Evolutionary conservation across 169 alveolate species (phyloP).

Genomic region (Eimeria acervulina): DNA sequence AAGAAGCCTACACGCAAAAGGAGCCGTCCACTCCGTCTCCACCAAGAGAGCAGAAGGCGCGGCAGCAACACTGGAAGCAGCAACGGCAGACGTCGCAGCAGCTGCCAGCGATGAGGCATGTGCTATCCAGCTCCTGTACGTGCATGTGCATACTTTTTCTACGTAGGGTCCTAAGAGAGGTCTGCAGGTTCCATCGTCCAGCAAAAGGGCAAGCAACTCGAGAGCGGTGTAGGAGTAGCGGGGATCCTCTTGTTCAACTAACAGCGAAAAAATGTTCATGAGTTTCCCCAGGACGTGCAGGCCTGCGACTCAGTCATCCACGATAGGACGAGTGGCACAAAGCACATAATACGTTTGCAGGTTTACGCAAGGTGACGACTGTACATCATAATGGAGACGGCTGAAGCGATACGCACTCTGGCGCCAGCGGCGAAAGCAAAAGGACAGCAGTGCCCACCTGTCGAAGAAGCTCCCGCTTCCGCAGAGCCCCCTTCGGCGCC

Average conservation of each 20-base stretch:
- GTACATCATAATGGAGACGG: neutral
- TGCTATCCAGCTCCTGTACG: neutral
- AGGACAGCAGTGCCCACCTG: constrained; percentile 41
- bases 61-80: constrained; percentile 29
- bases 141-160: neutral
- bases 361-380: neutral
- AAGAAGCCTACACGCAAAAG: neutral
- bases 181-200: constrained; percentile 63
- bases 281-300: constrained; percentile 22
- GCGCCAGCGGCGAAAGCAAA: neutral
- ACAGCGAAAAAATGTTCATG: constrained; percentile 42
- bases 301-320: constrained; percentile 15
- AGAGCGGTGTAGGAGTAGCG: constrained; percentile 69
- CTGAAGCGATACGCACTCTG: neutral
- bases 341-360: neutral
- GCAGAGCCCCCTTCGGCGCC: constrained; percentile 25
- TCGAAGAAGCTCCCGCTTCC: neutral
- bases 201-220: constrained; percentile 55
- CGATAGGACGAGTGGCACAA: neutral
- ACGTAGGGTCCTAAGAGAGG: constrained; percentile 51
- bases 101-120: neutral
- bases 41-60: neutral
- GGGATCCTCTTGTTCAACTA: constrained; percentile 51
- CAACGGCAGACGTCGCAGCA: neutral
- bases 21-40: neutral